Evolutionary conservation across 2,329 filamentous ascomycete genomes (phyloP).

Genomic region (Aureobasidium sp.): DNA sequence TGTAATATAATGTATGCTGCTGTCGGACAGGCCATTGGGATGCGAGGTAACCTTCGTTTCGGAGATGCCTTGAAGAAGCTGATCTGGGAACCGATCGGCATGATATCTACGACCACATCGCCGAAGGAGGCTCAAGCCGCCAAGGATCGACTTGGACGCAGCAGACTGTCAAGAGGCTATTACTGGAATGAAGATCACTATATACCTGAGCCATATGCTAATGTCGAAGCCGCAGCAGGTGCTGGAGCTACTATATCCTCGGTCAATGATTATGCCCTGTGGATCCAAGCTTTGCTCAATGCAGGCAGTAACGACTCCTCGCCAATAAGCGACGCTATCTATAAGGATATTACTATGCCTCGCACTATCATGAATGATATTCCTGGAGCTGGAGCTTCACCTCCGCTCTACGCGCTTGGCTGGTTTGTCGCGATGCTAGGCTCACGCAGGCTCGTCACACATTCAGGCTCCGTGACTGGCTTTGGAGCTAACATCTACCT

Average conservation of each 20-base stretch:
- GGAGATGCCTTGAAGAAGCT: neutral
- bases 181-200: neutral
- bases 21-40: conserved; percentile 51
- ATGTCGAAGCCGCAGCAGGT: conserved; percentile 27
- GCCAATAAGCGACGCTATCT: neutral
- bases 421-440: neutral
- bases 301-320: conserved; percentile 10
- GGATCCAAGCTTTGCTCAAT: conserved; percentile 24
- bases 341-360: neutral
- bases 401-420: neutral
- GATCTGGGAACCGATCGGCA: neutral
- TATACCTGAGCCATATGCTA: neutral
- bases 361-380: neutral
- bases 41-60: conserved; percentile 29
- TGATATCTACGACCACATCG: neutral
- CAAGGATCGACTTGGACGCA: neutral
- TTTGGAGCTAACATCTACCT: neutral
- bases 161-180: neutral
- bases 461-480: neutral
- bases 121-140: neutral
- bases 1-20: conserved; percentile 60
- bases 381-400: neutral
- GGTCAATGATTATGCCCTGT: conserved; percentile 24
- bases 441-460: neutral
- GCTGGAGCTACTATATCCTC: conserved; percentile 26